phyloP scores from a whole-genome alignment of 2,329 filamentous ascomycete genomes.

The Lasiodiplodia hormozganensis region DNA sequence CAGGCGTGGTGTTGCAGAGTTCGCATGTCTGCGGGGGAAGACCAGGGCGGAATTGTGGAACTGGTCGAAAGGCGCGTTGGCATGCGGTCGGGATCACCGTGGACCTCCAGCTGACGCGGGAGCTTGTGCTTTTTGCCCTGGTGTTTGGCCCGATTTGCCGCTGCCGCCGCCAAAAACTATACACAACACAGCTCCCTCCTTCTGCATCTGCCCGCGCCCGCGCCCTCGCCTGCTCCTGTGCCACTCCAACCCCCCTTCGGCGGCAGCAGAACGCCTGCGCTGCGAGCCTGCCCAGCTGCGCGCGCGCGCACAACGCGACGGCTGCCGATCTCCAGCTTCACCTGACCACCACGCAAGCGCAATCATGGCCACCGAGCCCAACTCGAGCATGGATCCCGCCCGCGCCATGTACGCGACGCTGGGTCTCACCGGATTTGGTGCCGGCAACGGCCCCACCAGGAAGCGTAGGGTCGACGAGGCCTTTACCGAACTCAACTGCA shows the following conservation, averaged over 20 bases:
- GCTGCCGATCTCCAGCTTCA: neutral
- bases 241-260: neutral
- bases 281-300: neutral
- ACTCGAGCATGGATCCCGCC: slow-evolving; percentile 48
- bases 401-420: slow-evolving; percentile 70
- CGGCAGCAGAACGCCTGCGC: neutral
- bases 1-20: neutral
- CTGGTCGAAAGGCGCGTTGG: slow-evolving; percentile 1
- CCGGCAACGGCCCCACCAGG: slow-evolving; percentile 70
- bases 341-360: neutral
- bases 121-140: slow-evolving; percentile 9
- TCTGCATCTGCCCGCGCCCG: neutral
- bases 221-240: neutral
- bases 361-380: neutral
- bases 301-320: neutral
- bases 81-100: slow-evolving; percentile 26
- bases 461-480: slow-evolving; percentile 70
- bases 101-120: slow-evolving; percentile 25
- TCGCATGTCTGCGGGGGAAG: slow-evolving; percentile 15
- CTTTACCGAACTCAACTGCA: slow-evolving; percentile 46
- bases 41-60: slow-evolving; percentile 9
- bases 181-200: neutral
- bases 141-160: slow-evolving; percentile 20
- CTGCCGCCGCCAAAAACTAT: neutral
- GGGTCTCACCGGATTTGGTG: slow-evolving; percentile 77